phyloP scores from a whole-genome alignment of 2,329 filamentous ascomycete species.

The Neonectria sp. region DNA sequence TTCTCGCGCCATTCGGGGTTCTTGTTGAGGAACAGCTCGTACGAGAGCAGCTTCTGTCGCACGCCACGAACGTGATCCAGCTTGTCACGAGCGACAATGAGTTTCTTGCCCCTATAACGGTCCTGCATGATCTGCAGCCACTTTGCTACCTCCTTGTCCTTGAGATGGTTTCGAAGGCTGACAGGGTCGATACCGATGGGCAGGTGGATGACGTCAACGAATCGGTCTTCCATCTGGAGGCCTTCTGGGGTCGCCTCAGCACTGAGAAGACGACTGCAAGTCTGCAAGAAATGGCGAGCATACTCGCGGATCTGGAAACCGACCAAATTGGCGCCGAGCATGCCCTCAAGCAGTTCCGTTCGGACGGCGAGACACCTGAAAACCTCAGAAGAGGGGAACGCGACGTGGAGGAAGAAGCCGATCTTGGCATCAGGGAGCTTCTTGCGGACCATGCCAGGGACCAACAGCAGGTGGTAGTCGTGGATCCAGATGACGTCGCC shows the following conservation, averaged over 20 bases:
- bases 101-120: slow-evolving; percentile 87
- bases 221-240: slow-evolving; percentile 91
- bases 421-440: slow-evolving; percentile 94
- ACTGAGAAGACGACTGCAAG: slow-evolving; percentile 91
- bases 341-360: slow-evolving; percentile 89
- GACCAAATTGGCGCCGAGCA: slow-evolving; percentile 92
- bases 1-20: slow-evolving; percentile 92
- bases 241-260: slow-evolving; percentile 92
- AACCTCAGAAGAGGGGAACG: slow-evolving; percentile 96
- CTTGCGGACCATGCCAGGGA: slow-evolving; percentile 90
- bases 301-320: slow-evolving; percentile 97
- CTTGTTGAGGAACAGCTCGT: slow-evolving; percentile 94
- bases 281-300: slow-evolving; percentile 93
- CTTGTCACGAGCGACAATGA: slow-evolving; percentile 95
- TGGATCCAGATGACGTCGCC: slow-evolving; percentile 96
- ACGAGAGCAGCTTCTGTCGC: slow-evolving; percentile 91
- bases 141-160: slow-evolving; percentile 79
- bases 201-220: slow-evolving; percentile 88
- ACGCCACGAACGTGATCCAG: slow-evolving; percentile 94
- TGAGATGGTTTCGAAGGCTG: slow-evolving; percentile 79
- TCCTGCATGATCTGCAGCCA: slow-evolving; percentile 88
- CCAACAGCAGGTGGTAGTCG: slow-evolving; percentile 93
- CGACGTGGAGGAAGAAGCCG: slow-evolving; percentile 95
- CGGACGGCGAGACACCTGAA: slow-evolving; percentile 93
- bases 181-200: slow-evolving; percentile 94